Conservation (phyloP, 306 rosid species). For the Quercus agrifolia region DNA sequence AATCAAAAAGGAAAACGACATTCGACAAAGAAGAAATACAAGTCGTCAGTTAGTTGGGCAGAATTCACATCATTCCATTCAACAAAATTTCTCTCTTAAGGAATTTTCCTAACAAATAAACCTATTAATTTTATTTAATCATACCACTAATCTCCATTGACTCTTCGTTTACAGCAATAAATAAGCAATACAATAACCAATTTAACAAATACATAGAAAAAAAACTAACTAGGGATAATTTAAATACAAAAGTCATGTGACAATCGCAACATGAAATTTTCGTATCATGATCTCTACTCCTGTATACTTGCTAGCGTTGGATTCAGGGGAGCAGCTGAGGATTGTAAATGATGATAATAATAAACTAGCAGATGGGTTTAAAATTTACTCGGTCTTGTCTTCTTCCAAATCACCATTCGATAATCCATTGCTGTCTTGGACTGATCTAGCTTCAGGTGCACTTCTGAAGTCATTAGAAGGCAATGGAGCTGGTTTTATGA, state of each 20-base stretch:
- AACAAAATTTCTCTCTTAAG: neutral
- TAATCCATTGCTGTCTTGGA: slow-evolving; percentile 36
- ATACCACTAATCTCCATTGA: neutral
- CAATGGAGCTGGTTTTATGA: slow-evolving; percentile 74
- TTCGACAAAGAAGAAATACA: neutral
- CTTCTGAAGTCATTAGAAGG: slow-evolving; percentile 59
- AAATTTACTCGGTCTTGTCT: slow-evolving; percentile 70
- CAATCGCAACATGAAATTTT: neutral
- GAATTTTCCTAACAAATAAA: neutral
- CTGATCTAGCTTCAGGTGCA: slow-evolving; percentile 44
- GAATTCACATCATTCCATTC: neutral
- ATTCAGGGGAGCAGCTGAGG: slow-evolving; percentile 12
- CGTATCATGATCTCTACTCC: slow-evolving; percentile 6
- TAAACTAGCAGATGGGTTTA: slow-evolving; percentile 20
- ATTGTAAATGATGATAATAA: slow-evolving; percentile 22
- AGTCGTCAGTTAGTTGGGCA: neutral
- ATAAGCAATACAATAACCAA: slow-evolving; percentile 10
- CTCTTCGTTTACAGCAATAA: neutral
- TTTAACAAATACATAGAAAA: slow-evolving; percentile 8
- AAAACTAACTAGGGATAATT: neutral
- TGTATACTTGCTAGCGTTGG: slow-evolving; percentile 1
- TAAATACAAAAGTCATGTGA: neutral
- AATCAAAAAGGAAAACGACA: neutral
- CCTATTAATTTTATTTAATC: neutral
- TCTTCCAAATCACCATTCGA: slow-evolving; percentile 72